Evolutionary conservation across 306 rosid species (phyloP), one percentile per base, ranked within the genome.

Genomic region (Senna tora): DNA sequence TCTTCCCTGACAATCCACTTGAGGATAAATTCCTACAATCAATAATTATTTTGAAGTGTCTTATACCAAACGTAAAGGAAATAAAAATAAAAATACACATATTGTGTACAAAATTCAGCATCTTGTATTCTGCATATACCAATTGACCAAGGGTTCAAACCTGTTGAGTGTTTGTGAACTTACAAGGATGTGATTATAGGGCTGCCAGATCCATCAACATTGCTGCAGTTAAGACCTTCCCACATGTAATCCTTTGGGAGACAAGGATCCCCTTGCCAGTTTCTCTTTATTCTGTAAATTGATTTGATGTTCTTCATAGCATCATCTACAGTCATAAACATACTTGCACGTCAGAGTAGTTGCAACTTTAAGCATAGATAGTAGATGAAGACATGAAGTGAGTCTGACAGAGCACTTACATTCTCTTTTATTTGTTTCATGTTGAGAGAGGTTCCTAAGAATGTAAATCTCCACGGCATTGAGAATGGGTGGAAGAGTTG

Each of bases 221-320:
- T 1, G 54, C 22, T 5, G 54, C 54, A 49, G 9, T 49, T 5
- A 16, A 49, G 2, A 17, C 54, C 54, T 5, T 49, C 22, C 54
- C 54, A 49, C 21, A n/a, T 49, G 54, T 49, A n/a, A 4, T 5
- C 10, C n/a, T n/a, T n/a, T n/a, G 22, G 54, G 2, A 1, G 1
- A 49, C 54, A n/a, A 49, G 22, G 54, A 49, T 49, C 54, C 9
- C 54, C 54, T 5, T 49, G 22, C 54, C 54, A 49, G 54, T 49
- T 49, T 16, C 22, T 49, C 22, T 49, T 49, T 9, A 49, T 16
- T 5, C 2, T 1, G 22, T 49, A 49, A 17, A 0, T 0, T n/a
- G 21, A 17, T 22, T 17, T 49, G 22, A 49, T 49, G 17, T 46
- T 46, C 19, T 46, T 46, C 7, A 46, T 46, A 46, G 52, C 52